Evolutionary conservation across 768 basidiomycete genomes (phyloP), one percentile per base, ranked within the genome.

Genomic region (Amanita subjunquillea): DNA sequence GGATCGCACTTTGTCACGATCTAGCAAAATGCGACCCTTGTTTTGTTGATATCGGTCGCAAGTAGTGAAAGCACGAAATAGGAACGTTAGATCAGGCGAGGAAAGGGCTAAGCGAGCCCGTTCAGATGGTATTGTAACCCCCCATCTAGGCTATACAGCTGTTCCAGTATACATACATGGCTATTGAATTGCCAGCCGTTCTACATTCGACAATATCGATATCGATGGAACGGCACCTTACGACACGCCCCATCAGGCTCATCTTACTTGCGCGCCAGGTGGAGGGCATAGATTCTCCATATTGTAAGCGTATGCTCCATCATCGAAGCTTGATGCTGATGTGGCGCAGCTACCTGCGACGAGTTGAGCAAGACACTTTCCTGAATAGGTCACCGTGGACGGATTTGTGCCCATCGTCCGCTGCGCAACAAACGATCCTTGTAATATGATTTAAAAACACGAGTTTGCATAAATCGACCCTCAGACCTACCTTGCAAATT

Each of bases 1-100:
- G 62, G 65, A 68, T 69, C 67, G 69, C 67, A 62, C 70, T 66
- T 67, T 67, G 48, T 15, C 43, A 43, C 39, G 39, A 27, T 55
- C 55, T 53, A 48, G 34, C 51, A 36, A 43, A 53, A 44, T 50
- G 50, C 41, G 44, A 49, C 46, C n/a, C 25, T 17, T 17, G 17
- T 17, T 17, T 20, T 3, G 25, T 48, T 56, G 58, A 59, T 66
- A 66, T 25, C 25, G 3, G 25, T 25, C 25, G 25, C 25, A 4
- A 25, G 25, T 25, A 25, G 25, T 25, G 25, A 25, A 2, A 25
- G 25, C 25, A 25, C 25, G 25, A 25, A 4, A 2, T 2, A 25
- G 25, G 25, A 25, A 4, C 4, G 25, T 25, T 25, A 4, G 25
- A 25, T 25, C 25, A 25, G 3, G 25, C 25, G 25, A 25, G 25